Evolutionary conservation across 1,284 basidiomycete genomes (phyloP), one percentile per base, ranked within the genome.

Genomic region (Naganishia cerealis): DNA sequence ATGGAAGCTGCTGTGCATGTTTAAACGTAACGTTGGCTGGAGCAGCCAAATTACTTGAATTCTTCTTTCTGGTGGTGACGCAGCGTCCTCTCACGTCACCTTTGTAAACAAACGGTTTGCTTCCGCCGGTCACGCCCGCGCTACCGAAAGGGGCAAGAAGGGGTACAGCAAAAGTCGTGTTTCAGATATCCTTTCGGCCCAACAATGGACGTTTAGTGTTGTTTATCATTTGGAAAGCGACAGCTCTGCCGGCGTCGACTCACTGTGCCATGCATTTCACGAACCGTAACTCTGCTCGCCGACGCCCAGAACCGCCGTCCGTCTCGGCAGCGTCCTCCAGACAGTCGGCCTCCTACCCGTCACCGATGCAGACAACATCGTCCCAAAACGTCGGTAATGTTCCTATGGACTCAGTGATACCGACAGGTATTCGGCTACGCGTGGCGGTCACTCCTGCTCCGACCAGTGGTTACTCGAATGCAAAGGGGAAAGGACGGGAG

Each of bases 151-250:
- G 46, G 59, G 59, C 46, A 62, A 50, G 46, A 50, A 50, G 29
- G 57, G 12, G 59, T 62, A 50, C 46, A 58, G 57, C 57, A 58
- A 58, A 58, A 58, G 46, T 62, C 9, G 21, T 33, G 39, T 48
- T 46, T 33, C 26, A 40, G 58, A 36, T 36, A 10, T n/a, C 16
- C 18, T 1, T 8, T 9, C 43, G 10, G 24, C 29, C 29, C 29
- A 33, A 33, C 29, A 33, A 33, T 33, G 6, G 29, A 33, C 3
- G 29, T 33, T 33, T 33, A 6, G 29, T 33, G 29, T 33, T 61
- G 58, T 61, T 61, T 48, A 61, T 50, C 46, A 50, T 59, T 61
- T 29, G 29, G 29, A 33, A 33, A 33, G 29, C 29, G 29, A 33
- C 29, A 6, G 29, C 29, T 33, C 29, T 33, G 6, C 29, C 29